Evolutionary conservation across 345 rosid genomes (phyloP), one percentile per base, ranked within the genome.

Genomic region (Populus euphratica): DNA sequence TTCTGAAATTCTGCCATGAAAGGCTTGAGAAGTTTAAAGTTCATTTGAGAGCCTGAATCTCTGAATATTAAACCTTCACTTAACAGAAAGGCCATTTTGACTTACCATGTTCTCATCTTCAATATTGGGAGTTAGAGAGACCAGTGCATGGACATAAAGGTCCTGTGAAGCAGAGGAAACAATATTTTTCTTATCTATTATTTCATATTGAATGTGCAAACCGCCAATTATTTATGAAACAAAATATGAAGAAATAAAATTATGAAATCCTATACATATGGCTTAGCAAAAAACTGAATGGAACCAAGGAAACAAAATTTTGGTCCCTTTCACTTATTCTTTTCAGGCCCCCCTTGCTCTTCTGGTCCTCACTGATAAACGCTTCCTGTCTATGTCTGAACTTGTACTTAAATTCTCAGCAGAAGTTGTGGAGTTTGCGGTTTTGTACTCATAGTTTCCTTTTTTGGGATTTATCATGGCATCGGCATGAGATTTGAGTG

Each of bases 281-380:
- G 21, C 59, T 25, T 25, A 10, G 27, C 31, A 21, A 38, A 35
- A 35, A 59, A 54, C 50, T 47, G 50, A 47, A 47, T 5, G 17
- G 16, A 47, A 47, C 29, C 5, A 56, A 59, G 7, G 9, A 21
- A 59, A 73, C 62, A 59, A 18, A 59, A 23, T 54, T 35, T 54
- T 72, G 54, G 29, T 13, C 16, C 74, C 13, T 20, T 8, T 7
- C 20, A 1, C 43, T 16, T 36, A 1, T 33, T 11, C 29, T 21
- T 6, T 43, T 63, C 75, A 79, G 29, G 29, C 23, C 20, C 20
- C 17, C 56, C 47, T 38, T 12, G 7, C 76, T 50, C 63, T 68
- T 47, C 52, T 62, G 39, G 83, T 79, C 79, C 83, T 85, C 86
- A 70, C 38, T 49, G 82, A 83, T 69, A 76, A 33, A 62, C 62